Evolutionary conservation across 1,139 yeast genomes (phyloP).

Genomic region (Pichia sp.): DNA sequence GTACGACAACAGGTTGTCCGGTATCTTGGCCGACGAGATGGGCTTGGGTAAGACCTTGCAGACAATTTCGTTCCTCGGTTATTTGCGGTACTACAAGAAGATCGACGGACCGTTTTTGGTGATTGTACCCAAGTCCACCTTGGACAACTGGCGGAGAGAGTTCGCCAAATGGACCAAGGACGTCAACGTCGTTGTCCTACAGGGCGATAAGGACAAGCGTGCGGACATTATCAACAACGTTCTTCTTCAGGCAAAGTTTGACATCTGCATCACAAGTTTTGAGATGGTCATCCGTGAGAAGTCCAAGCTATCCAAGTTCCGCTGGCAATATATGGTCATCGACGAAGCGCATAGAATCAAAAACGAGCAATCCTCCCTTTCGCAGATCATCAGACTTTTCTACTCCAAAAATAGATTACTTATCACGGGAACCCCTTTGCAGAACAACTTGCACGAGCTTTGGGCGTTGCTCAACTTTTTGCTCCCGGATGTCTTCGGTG

Average conservation of each 20-base stretch:
- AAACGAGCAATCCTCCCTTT: constrained; percentile 84
- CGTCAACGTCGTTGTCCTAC: constrained; percentile 78
- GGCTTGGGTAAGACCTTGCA: constrained; percentile 95
- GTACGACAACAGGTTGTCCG: constrained; percentile 80
- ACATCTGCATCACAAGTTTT: constrained; percentile 83
- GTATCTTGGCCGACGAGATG: constrained; percentile 97
- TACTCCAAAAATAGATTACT: constrained; percentile 78
- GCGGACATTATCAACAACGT: constrained; percentile 52
- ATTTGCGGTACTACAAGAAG: constrained; percentile 68
- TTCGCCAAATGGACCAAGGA: constrained; percentile 95
- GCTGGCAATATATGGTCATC: constrained; percentile 91
- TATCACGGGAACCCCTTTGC: constrained; percentile 95
- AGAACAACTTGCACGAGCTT: constrained; percentile 87
- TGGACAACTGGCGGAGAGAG: constrained; percentile 95
- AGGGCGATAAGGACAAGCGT: constrained; percentile 82
- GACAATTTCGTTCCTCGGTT: constrained; percentile 87
- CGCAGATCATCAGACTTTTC: constrained; percentile 84
- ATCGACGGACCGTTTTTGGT: constrained; percentile 90
- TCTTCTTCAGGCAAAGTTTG: constrained; percentile 71
- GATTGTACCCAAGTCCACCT: constrained; percentile 90
- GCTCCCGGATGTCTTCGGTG: constrained; percentile 91
- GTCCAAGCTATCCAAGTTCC: constrained; percentile 67
- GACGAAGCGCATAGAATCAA: constrained; percentile 98
- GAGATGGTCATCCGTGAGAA: constrained; percentile 93
- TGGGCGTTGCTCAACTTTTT: constrained; percentile 93